phyloP scores from a whole-genome alignment of 208 protist species.

The Trichomonas gallinae region DNA sequence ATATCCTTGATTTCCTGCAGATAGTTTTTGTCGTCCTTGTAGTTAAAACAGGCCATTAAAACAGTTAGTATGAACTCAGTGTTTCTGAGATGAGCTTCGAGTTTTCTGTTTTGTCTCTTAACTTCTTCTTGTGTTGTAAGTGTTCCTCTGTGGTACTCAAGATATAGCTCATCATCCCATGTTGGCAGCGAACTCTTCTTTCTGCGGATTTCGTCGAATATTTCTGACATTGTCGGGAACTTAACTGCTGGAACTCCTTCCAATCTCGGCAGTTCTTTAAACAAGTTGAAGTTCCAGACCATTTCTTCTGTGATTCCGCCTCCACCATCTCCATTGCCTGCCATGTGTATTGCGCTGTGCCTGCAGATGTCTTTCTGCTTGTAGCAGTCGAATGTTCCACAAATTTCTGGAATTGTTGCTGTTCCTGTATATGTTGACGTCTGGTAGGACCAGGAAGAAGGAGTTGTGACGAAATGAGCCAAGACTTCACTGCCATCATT shows the following conservation, averaged over 20 bases:
- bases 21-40: background rate
- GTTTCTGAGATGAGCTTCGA: background rate
- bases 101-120: slow-evolving; percentile 11
- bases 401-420: background rate
- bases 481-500: slow-evolving; percentile 22
- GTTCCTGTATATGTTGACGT: background rate
- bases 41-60: background rate
- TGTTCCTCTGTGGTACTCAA: slow-evolving; percentile 27
- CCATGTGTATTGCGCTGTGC: background rate
- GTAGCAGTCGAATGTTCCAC: background rate
- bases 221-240: background rate
- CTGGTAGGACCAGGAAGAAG: background rate
- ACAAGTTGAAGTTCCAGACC: background rate
- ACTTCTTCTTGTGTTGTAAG: slow-evolving; percentile 20
- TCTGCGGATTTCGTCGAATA: background rate
- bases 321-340: background rate
- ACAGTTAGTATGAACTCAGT: background rate
- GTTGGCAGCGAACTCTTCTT: background rate
- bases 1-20: background rate
- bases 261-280: background rate
- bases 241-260: background rate
- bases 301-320: background rate
- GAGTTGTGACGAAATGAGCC: slow-evolving; percentile 11
- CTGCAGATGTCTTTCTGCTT: background rate
- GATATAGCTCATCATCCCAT: slow-evolving; percentile 16